These are phyloP conservation scores for Podila verticillata DNA, from an alignment of 192 early-diverging fungal species.

Conservation along the genomic window DNA sequence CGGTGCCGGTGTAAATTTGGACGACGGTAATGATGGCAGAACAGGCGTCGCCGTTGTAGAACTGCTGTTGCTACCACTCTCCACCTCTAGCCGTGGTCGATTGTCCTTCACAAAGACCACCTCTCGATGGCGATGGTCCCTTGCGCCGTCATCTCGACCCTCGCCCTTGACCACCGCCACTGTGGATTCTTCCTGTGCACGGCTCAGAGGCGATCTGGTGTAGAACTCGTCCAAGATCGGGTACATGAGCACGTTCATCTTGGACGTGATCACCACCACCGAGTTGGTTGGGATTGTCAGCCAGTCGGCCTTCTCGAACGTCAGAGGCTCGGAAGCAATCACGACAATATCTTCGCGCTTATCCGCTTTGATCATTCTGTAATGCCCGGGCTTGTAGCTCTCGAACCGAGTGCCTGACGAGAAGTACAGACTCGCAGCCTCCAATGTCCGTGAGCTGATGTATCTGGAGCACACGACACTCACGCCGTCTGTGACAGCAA, in stretches of 20 bases:
- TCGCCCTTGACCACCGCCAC: conserved; percentile 47
- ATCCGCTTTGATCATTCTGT: conserved; percentile 75
- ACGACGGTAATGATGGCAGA: background rate
- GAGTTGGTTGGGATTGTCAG: conserved; percentile 81
- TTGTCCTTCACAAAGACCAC: conserved; percentile 47
- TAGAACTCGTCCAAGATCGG: conserved; percentile 78
- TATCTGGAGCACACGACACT: conserved; percentile 81
- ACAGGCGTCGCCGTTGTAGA: background rate
- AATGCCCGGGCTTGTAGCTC: conserved; percentile 71
- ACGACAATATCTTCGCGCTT: conserved; percentile 86
- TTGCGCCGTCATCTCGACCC: conserved; percentile 34
- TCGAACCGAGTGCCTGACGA: conserved; percentile 82
- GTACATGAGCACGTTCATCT: conserved; percentile 76
- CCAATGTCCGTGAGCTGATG: conserved; percentile 70
- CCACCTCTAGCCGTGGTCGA: background rate
- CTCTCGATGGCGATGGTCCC: conserved; percentile 32
- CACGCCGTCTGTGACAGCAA: conserved; percentile 85
- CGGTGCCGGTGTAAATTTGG: no score
- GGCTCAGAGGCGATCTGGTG: conserved; percentile 44
- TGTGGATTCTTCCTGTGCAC: conserved; percentile 15
- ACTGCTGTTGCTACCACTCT: background rate
- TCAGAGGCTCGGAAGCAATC: conserved; percentile 82
- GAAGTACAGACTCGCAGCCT: conserved; percentile 81
- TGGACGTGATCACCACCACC: conserved; percentile 78
- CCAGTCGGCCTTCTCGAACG: conserved; percentile 85